phyloP scores from a whole-genome alignment of 2,329 filamentous ascomycete species.

The Ascosphaera aggregata region DNA sequence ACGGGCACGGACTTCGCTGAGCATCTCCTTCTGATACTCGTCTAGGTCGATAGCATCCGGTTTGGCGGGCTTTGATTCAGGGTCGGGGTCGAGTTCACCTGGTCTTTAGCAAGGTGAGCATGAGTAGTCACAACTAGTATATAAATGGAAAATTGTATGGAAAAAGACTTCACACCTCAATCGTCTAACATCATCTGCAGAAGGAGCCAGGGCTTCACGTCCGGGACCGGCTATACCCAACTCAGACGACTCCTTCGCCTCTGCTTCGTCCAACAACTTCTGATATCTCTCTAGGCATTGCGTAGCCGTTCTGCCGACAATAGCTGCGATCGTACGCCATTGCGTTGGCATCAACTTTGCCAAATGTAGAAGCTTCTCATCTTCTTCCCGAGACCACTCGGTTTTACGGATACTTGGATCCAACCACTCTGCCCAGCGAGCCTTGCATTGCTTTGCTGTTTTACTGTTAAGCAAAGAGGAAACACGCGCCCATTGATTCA shows the following conservation, averaged over 20 bases:
- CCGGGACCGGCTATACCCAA: constrained; percentile 69
- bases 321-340: constrained; percentile 95
- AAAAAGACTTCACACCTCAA: constrained; percentile 29
- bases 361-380: constrained; percentile 88
- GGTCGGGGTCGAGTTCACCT: constrained; percentile 90
- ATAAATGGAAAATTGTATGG: background rate
- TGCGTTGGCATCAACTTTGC: constrained; percentile 98
- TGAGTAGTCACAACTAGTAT: background rate
- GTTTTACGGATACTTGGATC: constrained; percentile 96
- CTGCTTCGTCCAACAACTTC: constrained; percentile 85
- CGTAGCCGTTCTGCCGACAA: constrained; percentile 87
- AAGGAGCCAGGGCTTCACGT: constrained; percentile 67
- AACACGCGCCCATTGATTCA: constrained; percentile 96
- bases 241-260: constrained; percentile 61
- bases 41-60: constrained; percentile 96
- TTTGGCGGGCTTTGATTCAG: constrained; percentile 83
- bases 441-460: constrained; percentile 97
- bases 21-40: constrained; percentile 98
- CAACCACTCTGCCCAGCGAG: constrained; percentile 94
- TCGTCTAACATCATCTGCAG: constrained; percentile 73
- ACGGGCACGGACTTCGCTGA: constrained; percentile 89
- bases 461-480: constrained; percentile 93
- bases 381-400: constrained; percentile 96
- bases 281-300: constrained; percentile 96
- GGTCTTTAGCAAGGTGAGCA: constrained; percentile 25